Evolutionary conservation across 2,329 filamentous ascomycete species (phyloP).

Genomic region (Sporothrix humicola): DNA sequence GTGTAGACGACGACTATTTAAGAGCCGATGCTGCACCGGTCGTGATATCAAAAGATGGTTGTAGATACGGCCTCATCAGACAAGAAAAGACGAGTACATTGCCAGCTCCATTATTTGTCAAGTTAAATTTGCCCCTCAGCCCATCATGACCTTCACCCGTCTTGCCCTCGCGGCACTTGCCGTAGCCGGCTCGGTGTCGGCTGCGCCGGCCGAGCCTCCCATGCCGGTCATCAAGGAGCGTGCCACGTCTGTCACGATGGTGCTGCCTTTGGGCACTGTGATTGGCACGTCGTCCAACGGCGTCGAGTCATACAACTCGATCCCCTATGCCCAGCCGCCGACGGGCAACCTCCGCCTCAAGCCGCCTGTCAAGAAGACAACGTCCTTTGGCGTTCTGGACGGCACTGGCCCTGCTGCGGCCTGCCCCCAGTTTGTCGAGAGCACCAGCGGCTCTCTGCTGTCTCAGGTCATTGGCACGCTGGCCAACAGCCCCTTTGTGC

Average conservation of each 20-base stretch:
- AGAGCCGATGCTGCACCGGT: not conserved
- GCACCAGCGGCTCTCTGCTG: constrained; percentile 15
- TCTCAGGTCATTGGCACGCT: not conserved
- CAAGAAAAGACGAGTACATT: not conserved
- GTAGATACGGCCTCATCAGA: not conserved
- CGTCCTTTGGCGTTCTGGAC: constrained; percentile 63
- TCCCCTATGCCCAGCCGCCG: constrained; percentile 76
- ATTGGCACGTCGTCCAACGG: constrained; percentile 33
- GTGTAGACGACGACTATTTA: not conserved
- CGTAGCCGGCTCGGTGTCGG: not conserved
- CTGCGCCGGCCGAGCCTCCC: not conserved
- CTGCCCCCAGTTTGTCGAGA: constrained; percentile 17
- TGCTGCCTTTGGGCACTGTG: constrained; percentile 23
- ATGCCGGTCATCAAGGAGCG: constrained; percentile 17
- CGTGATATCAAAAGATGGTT: not conserved
- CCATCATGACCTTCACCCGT: constrained; percentile 1
- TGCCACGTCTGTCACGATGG: constrained; percentile 26
- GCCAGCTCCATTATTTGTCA: not conserved
- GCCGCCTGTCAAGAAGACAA: constrained; percentile 66
- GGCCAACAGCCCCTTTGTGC: constrained; percentile 45
- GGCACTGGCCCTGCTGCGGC: constrained; percentile 60
- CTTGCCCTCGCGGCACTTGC: constrained; percentile 2
- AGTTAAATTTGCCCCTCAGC: not conserved
- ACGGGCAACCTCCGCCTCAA: constrained; percentile 69
- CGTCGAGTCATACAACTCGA: constrained; percentile 73